Evolutionary conservation across 2,329 filamentous ascomycete species (phyloP), one percentile per base, ranked within the genome.

Genomic region (Cyphellophora europaea): DNA sequence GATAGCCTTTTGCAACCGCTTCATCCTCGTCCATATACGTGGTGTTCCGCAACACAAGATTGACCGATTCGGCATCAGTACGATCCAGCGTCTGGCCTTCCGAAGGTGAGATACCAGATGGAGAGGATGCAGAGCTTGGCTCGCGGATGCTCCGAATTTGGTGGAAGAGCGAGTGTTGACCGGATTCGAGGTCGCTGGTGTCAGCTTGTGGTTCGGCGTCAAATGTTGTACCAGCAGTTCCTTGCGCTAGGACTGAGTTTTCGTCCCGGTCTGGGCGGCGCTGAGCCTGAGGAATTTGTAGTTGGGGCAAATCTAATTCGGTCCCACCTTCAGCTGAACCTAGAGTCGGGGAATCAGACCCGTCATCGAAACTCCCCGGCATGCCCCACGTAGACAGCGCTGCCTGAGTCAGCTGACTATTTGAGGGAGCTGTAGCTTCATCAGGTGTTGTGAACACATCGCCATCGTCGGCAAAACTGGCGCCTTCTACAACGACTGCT

Each of bases 201-300:
- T 77, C 72, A 2, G 69, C 73, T 52, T 86, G 81, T 14, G 77
- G 69, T 47, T 86, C 81, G n/a, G 67, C 69, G 45, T 87, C 82
- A 46, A 86, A 82, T 18, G 57, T 77, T 0, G 80, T 85, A 5
- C 69, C 69, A 27, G 68, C 68, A n/a, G 77, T 79, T 5, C 59
- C 61, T 30, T 60, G 61, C 5, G 80, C 82, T 11, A 74, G 52
- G 3, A 77, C 72, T 11, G 79, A 49, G 5, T 31, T 30, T 5
- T 45, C 44, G 19, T 48, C 45, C 12, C 38, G 31, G 5, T 38
- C 39, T 30, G 30, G 28, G 14, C 28, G 27, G 13, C 11, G 11
- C 11, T 39, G 37, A n/a, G 36, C 32, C 15, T 46, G 33, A 17
- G 44, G 38, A 3, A 44, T 49, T 28, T 49, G 37, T n/a, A 49